Conservation (phyloP, 192 early-diverging fungal genomes). For the Thamnidium elegans region DNA sequence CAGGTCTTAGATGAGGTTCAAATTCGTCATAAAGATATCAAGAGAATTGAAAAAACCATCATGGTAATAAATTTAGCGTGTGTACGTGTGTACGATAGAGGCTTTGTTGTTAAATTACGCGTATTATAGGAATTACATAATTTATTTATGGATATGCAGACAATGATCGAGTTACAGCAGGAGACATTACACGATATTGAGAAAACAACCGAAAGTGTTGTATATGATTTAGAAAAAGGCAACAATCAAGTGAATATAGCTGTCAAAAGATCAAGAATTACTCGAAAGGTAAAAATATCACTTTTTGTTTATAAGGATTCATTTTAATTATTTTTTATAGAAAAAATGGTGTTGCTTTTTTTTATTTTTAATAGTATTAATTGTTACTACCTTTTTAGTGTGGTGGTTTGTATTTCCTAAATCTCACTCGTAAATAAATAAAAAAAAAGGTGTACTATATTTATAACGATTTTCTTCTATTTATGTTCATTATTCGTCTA, state of each 20-base stretch:
- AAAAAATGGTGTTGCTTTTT: slow-evolving; percentile 37
- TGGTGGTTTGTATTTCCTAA: slow-evolving; percentile 31
- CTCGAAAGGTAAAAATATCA: slow-evolving; percentile 17
- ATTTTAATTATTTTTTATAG: background rate
- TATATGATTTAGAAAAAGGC: slow-evolving; percentile 20
- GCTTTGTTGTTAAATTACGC: background rate
- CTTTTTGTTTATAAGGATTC: background rate
- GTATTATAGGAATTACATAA: slow-evolving; percentile 69
- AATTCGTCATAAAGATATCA: slow-evolving; percentile 74
- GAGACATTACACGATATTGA: slow-evolving; percentile 67
- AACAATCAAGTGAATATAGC: slow-evolving; percentile 18
- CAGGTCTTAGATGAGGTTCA: slow-evolving; percentile 77
- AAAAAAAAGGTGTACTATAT: too few relatives aligned
- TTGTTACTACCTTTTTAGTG: slow-evolving; percentile 19
- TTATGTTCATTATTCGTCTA: too few relatives aligned
- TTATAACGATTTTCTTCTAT: too few relatives aligned
- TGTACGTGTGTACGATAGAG: background rate
- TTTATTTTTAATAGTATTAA: slow-evolving; percentile 18
- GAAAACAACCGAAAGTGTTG: slow-evolving; percentile 43
- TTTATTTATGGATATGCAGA: slow-evolving; percentile 83
- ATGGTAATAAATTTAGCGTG: slow-evolving; percentile 49
- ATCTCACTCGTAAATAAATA: background rate
- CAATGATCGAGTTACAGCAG: slow-evolving; percentile 70
- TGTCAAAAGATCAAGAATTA: slow-evolving; percentile 16
- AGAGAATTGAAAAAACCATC: slow-evolving; percentile 82